Evolutionary conservation across 2,329 filamentous ascomycete genomes (phyloP).

Genomic region (Zymoseptoria brevis): DNA sequence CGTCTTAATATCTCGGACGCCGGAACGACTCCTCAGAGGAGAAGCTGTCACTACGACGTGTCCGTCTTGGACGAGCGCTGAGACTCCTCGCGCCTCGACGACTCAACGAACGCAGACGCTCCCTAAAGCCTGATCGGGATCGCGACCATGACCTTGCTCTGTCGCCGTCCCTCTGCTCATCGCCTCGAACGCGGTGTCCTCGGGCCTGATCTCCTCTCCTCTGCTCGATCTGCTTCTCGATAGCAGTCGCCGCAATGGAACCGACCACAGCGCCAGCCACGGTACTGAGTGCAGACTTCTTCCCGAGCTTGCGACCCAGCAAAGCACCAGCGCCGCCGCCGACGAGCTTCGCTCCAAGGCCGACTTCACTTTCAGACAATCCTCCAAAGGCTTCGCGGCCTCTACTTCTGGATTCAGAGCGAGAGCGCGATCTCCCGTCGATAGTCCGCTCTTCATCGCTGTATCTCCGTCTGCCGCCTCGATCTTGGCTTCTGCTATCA

Average conservation of each 20-base stretch:
- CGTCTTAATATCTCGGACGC: not conserved
- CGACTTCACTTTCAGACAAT: slow-evolving; percentile 19
- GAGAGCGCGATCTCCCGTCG: slow-evolving; percentile 13
- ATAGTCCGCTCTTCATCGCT: slow-evolving; percentile 11
- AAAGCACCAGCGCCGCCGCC: slow-evolving; percentile 23
- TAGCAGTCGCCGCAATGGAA: slow-evolving; percentile 19
- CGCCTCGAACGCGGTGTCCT: slow-evolving; percentile 3
- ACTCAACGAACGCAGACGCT: slow-evolving; percentile 9
- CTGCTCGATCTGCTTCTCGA: slow-evolving; percentile 20
- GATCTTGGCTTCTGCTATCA: slow-evolving; percentile 5
- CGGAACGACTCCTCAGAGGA: not conserved
- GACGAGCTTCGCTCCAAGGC: slow-evolving; percentile 21
- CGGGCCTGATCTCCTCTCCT: slow-evolving; percentile 17
- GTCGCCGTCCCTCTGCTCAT: slow-evolving; percentile 9
- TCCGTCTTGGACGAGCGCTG: not conserved
- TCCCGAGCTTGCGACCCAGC: slow-evolving; percentile 20
- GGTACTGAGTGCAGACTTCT: slow-evolving; percentile 15
- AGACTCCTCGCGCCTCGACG: slow-evolving; percentile 3
- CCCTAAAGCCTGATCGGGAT: slow-evolving; percentile 1
- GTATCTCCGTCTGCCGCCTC: slow-evolving; percentile 8
- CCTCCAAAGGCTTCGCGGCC: slow-evolving; percentile 20
- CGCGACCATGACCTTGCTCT: slow-evolving; percentile 2
- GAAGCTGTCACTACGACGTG: not conserved
- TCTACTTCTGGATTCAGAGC: slow-evolving; percentile 14
- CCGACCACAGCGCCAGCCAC: slow-evolving; percentile 22